Evolutionary conservation across 208 protist genomes (phyloP).

Genomic region (Crithidia expoeki): DNA sequence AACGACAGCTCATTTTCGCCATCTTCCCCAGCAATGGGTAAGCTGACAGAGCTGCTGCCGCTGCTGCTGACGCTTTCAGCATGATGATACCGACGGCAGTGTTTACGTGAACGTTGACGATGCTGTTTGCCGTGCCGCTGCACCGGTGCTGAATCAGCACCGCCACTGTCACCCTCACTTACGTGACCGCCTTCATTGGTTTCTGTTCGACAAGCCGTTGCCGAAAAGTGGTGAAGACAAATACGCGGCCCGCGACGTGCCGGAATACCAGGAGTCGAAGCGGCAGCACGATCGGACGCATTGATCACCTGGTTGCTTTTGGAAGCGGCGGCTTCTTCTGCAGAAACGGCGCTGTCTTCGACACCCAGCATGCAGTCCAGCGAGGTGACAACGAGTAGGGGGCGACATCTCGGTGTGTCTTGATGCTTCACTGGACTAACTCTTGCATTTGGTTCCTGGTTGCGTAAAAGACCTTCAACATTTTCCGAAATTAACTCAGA

Average conservation of each 20-base stretch:
- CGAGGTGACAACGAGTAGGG: conserved; percentile 8
- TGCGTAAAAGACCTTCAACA: no score
- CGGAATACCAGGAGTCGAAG: not conserved
- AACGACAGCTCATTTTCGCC: conserved; percentile 12
- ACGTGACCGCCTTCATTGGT: no score
- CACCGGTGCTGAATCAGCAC: not conserved
- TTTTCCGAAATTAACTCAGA: no score
- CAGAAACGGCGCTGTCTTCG: not conserved
- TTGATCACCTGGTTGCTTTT: not conserved
- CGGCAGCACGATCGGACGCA: not conserved
- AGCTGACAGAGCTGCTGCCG: conserved; percentile 21
- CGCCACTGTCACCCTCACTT: not conserved
- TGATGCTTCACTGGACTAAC: not conserved
- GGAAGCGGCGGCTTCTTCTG: not conserved
- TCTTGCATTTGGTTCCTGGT: no score
- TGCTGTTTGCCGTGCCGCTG: not conserved
- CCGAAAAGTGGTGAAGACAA: not conserved
- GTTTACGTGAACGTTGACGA: not conserved
- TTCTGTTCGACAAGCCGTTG: no score
- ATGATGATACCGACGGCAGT: not conserved
- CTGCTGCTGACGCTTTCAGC: conserved; percentile 3
- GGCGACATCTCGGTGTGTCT: not conserved
- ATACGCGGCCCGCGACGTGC: conserved; percentile 16
- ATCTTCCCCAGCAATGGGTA: conserved; percentile 3
- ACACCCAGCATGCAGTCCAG: conserved; percentile 27